Conservation (phyloP, 2,329 filamentous ascomycete genomes). For the Exutisphaerella laricina region DNA sequence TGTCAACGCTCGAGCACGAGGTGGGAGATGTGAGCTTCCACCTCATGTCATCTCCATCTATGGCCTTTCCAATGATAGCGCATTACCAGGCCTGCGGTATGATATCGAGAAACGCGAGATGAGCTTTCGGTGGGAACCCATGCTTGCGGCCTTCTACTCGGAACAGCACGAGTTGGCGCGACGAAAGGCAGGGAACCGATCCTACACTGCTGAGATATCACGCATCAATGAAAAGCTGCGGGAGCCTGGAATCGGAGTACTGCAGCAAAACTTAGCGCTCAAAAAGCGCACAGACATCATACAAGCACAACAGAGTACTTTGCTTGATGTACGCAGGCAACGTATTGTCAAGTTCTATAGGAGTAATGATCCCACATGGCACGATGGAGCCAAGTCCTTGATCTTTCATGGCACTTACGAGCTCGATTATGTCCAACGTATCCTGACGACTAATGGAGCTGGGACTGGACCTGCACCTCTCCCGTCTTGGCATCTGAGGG, state of each 20-base stretch:
- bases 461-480: not conserved
- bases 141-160: conserved; percentile 6
- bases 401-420: not conserved
- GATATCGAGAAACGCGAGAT: conserved; percentile 6
- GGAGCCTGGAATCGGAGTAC: not conserved
- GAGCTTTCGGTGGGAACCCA: conserved; percentile 10
- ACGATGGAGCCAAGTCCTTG: not conserved
- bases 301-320: not conserved
- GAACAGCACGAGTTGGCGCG: conserved; percentile 1
- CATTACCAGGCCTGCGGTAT: conserved; percentile 4
- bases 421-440: not conserved
- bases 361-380: no score
- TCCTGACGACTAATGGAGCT: not conserved
- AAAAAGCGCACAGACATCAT: not conserved
- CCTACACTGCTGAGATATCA: not conserved
- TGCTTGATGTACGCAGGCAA: conserved; percentile 1
- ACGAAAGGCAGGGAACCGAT: not conserved
- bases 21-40: not conserved
- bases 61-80: conserved; percentile 4
- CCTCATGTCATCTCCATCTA: conserved; percentile 10
- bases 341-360: conserved; percentile 2
- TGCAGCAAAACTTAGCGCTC: not conserved
- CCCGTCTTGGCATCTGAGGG: not conserved
- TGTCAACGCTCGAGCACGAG: not conserved
- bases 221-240: not conserved